These are phyloP conservation scores for Glycine latifolia DNA, from an alignment of 306 rosid genomes.

Conservation along the genomic window DNA sequence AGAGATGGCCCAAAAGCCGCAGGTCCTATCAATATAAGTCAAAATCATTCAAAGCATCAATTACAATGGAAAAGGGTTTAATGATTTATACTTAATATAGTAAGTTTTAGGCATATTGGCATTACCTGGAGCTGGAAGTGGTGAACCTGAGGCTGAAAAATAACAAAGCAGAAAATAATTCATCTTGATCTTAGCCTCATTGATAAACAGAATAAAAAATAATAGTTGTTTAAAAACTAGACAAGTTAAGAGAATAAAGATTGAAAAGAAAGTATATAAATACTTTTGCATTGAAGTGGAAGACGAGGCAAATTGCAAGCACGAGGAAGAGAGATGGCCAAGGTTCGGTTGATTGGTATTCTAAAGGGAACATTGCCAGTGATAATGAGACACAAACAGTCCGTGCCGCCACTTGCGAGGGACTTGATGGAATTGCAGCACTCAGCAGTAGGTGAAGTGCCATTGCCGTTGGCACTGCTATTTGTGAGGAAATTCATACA, in stretches of 20 bases:
- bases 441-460: constrained; percentile 59
- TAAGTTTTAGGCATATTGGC: background rate
- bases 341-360: constrained; percentile 76
- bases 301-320: constrained; percentile 85
- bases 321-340: constrained; percentile 90
- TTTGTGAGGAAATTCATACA: constrained; percentile 74
- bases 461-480: constrained; percentile 46
- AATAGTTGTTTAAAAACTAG: no score
- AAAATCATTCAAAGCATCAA: constrained; percentile 12
- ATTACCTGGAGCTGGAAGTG: constrained; percentile 90
- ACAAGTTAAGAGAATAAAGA: background rate
- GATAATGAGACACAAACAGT: constrained; percentile 74
- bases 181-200: constrained; percentile 33
- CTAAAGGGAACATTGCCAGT: constrained; percentile 70
- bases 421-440: constrained; percentile 78
- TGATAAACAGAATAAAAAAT: background rate
- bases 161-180: background rate
- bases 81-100: background rate
- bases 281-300: constrained; percentile 83
- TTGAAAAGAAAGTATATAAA: background rate
- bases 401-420: constrained; percentile 64
- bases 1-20: constrained; percentile 60
- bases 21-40: constrained; percentile 63
- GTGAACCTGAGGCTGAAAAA: constrained; percentile 67
- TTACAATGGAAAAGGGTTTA: background rate